Base-by-base conservation (phyloP, 2,329 filamentous ascomycete species). In the Zelopaecilomyces penicillatus region DNA sequence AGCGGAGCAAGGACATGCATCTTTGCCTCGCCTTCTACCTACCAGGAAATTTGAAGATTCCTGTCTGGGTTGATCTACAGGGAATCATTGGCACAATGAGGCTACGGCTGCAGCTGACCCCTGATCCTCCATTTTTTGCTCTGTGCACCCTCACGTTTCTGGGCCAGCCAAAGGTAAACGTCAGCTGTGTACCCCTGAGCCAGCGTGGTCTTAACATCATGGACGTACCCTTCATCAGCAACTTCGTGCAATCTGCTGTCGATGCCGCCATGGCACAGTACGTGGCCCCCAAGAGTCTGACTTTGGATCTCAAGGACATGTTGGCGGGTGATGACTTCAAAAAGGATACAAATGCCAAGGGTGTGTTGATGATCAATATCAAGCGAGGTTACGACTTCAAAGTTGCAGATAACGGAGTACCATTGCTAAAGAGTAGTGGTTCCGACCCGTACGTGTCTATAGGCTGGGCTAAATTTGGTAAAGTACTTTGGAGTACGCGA, bases 291-390 rank as follows among this genome's bases (percentile, higher is more conserved):
- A 87, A 86, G 65, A 85, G 80, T 44, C 64, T 87, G 42, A 87
- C 84, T 0, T 67, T 88, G 5, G 80, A 88, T 57, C 66, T 89
- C 31, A 85, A 87, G 58, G 82, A 86, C 48, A 87, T 87, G 80
- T 73, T 89, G 9, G 74, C 85, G 6, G 85, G 85, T 4, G 83
- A 87, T 46, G 84, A 88, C 54, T 87, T 84, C 67, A 88, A 87
- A 62, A 87, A 87, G 57, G 83, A 88, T 50, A 86, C 83, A 0
- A 64, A 65, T 30, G 72, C 78, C 2, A 71, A 76, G 30, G 84
- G 85, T 12, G 73, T 87, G 1, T 58, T 89, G 1, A 71, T 83
- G 50, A 71, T 87, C 7, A 74, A 74, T 37, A 81, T 88, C 58
- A 80, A 81, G 55, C 70, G 74, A 27, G 85, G 83, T 0, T 76